These are phyloP conservation scores for Linanthus parryae DNA, from an alignment of 148 eudicot genomes.

Conservation along the genomic window DNA sequence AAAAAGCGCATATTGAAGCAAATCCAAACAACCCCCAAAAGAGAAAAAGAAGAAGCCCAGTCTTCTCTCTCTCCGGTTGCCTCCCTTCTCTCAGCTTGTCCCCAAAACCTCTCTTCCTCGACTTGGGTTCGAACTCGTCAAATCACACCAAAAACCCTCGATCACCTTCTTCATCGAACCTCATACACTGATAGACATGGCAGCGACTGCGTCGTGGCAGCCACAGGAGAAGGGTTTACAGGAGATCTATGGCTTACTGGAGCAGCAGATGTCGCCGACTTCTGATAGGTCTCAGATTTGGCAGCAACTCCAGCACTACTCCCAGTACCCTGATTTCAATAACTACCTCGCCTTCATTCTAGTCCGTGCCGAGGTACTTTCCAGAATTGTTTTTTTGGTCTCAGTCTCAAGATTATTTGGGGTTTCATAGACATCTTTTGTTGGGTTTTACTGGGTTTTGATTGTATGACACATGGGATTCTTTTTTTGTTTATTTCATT, in stretches of 20 bases:
- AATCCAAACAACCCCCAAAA: no score
- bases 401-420: no score
- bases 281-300: slow-evolving; percentile 75
- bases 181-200: neutral
- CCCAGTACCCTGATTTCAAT: slow-evolving; percentile 91
- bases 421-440: no score
- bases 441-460: neutral
- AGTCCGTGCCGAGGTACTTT: slow-evolving; percentile 65
- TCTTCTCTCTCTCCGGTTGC: neutral
- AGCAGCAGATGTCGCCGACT: slow-evolving; percentile 81
- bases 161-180: neutral
- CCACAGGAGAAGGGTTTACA: slow-evolving; percentile 86
- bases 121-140: neutral
- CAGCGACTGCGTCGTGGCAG: slow-evolving; percentile 56
- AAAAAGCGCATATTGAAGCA: no score
- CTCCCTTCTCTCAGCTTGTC: neutral
- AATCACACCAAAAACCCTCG: slow-evolving; percentile 1
- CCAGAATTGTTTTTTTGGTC: slow-evolving; percentile 7
- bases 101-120: neutral
- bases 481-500: no score
- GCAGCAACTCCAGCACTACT: slow-evolving; percentile 80
- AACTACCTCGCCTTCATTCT: slow-evolving; percentile 84
- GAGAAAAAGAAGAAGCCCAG: neutral
- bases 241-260: slow-evolving; percentile 81
- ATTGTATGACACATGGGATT: no score